Evolutionary conservation across 2,329 filamentous ascomycete species (phyloP).

Genomic region (Ceratocystis smalleyi): DNA sequence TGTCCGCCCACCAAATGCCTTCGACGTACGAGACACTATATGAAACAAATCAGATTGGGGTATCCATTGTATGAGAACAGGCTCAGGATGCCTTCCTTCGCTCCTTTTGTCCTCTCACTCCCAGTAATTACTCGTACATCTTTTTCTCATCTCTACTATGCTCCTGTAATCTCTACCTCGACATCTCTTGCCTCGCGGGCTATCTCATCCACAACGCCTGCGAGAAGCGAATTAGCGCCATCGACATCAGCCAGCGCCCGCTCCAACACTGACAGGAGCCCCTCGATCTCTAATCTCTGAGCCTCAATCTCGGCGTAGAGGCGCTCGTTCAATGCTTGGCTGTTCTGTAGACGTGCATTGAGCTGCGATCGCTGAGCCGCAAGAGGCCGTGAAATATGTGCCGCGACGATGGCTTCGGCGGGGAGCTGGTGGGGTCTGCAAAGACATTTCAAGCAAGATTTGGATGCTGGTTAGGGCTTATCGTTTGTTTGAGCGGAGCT

Average conservation of each 20-base stretch:
- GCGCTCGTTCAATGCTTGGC: slow-evolving; percentile 40
- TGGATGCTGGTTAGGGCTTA: no score
- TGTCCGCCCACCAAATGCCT: neutral
- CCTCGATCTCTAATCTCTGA: slow-evolving; percentile 41
- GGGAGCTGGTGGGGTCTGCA: slow-evolving; percentile 41
- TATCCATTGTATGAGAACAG: neutral
- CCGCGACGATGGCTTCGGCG: slow-evolving; percentile 35
- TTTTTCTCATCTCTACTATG: neutral
- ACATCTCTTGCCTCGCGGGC: slow-evolving; percentile 34
- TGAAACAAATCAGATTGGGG: neutral
- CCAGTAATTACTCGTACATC: no score
- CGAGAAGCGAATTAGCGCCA: slow-evolving; percentile 35
- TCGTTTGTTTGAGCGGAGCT: neutral
- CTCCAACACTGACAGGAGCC: slow-evolving; percentile 35
- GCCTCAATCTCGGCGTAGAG: slow-evolving; percentile 35
- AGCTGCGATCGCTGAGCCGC: slow-evolving; percentile 39
- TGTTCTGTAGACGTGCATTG: slow-evolving; percentile 40
- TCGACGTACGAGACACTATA: neutral
- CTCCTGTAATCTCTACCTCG: slow-evolving; percentile 28
- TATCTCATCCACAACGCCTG: slow-evolving; percentile 32
- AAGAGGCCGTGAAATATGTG: slow-evolving; percentile 40
- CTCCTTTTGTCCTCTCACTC: neutral
- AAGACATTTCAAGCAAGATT: neutral
- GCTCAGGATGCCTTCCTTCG: neutral
- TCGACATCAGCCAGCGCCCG: slow-evolving; percentile 38